phyloP scores from a whole-genome alignment of 306 rosid genomes.

The Inga oerstediana region DNA sequence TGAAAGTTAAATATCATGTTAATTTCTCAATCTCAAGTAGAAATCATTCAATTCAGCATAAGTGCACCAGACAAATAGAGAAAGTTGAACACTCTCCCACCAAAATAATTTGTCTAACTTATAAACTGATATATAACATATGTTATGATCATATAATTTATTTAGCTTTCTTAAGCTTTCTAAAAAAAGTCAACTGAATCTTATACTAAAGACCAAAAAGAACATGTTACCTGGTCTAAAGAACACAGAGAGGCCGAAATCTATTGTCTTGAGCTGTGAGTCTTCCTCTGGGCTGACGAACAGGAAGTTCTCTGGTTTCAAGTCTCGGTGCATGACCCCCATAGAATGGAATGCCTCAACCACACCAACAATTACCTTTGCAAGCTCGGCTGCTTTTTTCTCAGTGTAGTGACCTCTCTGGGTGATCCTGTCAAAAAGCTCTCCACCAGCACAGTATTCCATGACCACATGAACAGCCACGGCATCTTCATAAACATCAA shows the following conservation, averaged over 20 bases:
- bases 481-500: slow-evolving; percentile 82
- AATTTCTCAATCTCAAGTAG: slow-evolving; percentile 29
- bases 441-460: slow-evolving; percentile 96
- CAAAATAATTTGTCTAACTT: too few relatives aligned
- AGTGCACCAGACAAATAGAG: slow-evolving; percentile 13
- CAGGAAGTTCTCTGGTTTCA: slow-evolving; percentile 93
- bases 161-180: too few relatives aligned
- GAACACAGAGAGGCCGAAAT: slow-evolving; percentile 91
- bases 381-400: slow-evolving; percentile 82
- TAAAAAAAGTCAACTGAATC: too few relatives aligned
- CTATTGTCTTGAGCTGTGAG: slow-evolving; percentile 79
- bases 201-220: too few relatives aligned
- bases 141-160: too few relatives aligned
- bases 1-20: slow-evolving; percentile 38
- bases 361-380: slow-evolving; percentile 73
- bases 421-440: slow-evolving; percentile 86
- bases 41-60: slow-evolving; percentile 10
- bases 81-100: not conserved
- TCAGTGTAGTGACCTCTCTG: slow-evolving; percentile 91
- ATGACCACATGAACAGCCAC: slow-evolving; percentile 87
- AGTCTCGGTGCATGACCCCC: slow-evolving; percentile 96
- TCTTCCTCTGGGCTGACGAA: slow-evolving; percentile 77
- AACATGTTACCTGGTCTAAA: slow-evolving; percentile 72
- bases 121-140: too few relatives aligned
- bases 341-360: slow-evolving; percentile 85